These are phyloP conservation scores for Talaromyces marneffei DNA, from an alignment of 2,329 filamentous ascomycete genomes.

Conservation along the genomic window DNA sequence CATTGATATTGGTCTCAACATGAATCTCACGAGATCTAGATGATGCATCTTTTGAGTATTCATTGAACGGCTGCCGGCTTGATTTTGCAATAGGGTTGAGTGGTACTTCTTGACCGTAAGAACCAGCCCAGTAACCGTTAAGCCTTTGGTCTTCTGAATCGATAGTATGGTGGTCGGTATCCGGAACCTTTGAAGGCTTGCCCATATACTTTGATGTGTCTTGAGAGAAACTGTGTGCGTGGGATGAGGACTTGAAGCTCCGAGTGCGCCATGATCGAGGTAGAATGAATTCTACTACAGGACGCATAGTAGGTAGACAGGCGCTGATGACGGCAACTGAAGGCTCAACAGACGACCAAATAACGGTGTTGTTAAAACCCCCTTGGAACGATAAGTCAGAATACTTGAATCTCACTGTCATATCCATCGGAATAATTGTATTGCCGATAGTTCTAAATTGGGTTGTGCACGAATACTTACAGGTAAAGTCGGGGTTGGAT, in stretches of 20 bases:
- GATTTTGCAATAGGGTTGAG: background rate
- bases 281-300: conserved; percentile 19
- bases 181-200: background rate
- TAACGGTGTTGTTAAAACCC: background rate
- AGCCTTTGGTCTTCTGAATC: background rate
- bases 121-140: background rate
- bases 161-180: background rate
- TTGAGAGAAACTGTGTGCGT: background rate
- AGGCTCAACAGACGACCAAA: conserved; percentile 28
- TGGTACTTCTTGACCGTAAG: background rate
- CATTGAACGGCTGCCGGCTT: background rate
- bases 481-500: background rate
- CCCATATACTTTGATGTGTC: background rate
- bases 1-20: background rate
- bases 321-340: conserved; percentile 27
- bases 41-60: background rate
- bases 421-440: background rate
- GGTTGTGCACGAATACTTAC: background rate
- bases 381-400: background rate
- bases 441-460: background rate
- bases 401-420: background rate
- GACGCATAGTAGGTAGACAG: conserved; percentile 26
- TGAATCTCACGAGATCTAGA: background rate
- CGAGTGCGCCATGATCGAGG: conserved; percentile 4
- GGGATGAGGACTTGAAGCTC: background rate